Evolutionary conservation across 805 yeast genomes (phyloP).

Genomic region (Barnettozyma salicaria): DNA sequence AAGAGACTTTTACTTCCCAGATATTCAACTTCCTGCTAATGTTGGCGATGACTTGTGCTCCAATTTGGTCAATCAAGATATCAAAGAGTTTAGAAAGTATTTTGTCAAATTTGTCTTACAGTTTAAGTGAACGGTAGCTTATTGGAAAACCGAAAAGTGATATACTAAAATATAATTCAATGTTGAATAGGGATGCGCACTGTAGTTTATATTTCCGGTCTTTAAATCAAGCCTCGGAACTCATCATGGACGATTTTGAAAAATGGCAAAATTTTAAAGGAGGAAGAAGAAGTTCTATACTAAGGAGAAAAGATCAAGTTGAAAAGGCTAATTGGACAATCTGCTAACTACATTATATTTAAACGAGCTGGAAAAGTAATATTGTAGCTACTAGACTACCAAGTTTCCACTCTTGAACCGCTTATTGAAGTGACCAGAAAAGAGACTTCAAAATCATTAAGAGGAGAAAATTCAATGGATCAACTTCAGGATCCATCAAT

Average conservation of each 20-base stretch:
- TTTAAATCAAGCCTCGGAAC: background rate
- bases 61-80: constrained; percentile 48
- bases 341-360: no score
- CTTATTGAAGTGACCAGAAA: no score
- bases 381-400: no score
- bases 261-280: constrained; percentile 9
- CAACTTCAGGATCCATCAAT: constrained; percentile 20
- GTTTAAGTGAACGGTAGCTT: constrained; percentile 17
- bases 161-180: background rate
- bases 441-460: no score
- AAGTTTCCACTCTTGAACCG: no score
- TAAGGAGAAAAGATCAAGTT: background rate
- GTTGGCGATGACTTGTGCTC: constrained; percentile 57
- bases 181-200: background rate
- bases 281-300: constrained; percentile 6
- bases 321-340: no score
- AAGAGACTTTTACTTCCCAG: constrained; percentile 42
- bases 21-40: constrained; percentile 52
- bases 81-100: constrained; percentile 65
- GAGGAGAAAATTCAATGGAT: no score
- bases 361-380: no score
- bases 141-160: background rate
- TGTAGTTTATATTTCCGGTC: background rate
- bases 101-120: constrained; percentile 43
- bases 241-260: background rate